phyloP scores from a whole-genome alignment of 2,329 filamentous ascomycete species.

The Blastomyces parvus region DNA sequence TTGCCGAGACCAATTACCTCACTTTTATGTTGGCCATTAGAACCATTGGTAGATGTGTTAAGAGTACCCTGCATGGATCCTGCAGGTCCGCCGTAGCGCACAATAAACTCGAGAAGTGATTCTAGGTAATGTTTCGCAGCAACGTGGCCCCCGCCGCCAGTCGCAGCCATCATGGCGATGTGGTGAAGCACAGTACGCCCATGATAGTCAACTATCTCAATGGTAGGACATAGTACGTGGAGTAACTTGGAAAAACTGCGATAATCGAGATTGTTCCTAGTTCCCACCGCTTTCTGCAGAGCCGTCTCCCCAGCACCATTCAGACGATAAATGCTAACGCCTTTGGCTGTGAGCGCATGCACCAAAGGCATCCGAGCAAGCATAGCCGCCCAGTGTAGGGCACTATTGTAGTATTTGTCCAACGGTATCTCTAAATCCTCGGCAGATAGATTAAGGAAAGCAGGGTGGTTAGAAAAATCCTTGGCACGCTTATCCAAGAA shows the following conservation, averaged over 20 bases:
- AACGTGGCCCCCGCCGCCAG: slow-evolving; percentile 82
- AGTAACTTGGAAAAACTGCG: slow-evolving; percentile 83
- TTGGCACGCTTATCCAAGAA: slow-evolving; percentile 65
- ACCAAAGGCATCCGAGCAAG: slow-evolving; percentile 76
- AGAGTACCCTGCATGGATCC: slow-evolving; percentile 42
- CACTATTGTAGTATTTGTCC: slow-evolving; percentile 74
- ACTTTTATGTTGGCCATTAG: slow-evolving; percentile 25
- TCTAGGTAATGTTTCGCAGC: slow-evolving; percentile 88
- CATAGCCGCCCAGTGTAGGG: slow-evolving; percentile 92
- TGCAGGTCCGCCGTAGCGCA: slow-evolving; percentile 65
- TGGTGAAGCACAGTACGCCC: slow-evolving; percentile 90
- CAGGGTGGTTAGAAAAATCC: slow-evolving; percentile 65
- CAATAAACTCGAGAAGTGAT: slow-evolving; percentile 85
- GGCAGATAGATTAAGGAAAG: slow-evolving; percentile 63
- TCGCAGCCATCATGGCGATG: slow-evolving; percentile 89
- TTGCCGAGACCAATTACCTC: slow-evolving; percentile 76
- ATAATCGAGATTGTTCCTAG: slow-evolving; percentile 89
- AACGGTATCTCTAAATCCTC: slow-evolving; percentile 86
- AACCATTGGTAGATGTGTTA: slow-evolving; percentile 20
- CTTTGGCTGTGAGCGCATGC: slow-evolving; percentile 68
- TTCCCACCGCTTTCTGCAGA: slow-evolving; percentile 81
- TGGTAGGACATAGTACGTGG: slow-evolving; percentile 78
- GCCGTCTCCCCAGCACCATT: slow-evolving; percentile 88
- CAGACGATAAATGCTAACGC: slow-evolving; percentile 77
- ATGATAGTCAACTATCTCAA: slow-evolving; percentile 81